Evolutionary conservation across 1,139 yeast genomes (phyloP).

Genomic region (Magnusiomyces suaveolens): DNA sequence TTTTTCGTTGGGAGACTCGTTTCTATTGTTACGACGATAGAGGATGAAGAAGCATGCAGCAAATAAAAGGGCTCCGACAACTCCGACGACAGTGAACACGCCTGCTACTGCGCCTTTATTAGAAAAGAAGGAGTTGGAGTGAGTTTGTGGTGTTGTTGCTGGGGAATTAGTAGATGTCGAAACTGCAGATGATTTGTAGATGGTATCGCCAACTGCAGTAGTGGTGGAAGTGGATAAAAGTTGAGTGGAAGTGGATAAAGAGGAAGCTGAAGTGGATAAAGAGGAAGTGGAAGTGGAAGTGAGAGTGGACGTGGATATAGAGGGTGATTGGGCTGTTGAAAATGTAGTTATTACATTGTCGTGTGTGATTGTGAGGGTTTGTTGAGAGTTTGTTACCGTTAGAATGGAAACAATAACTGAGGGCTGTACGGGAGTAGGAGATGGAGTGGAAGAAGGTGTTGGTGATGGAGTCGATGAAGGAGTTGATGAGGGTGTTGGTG

Average conservation of each 20-base stretch:
- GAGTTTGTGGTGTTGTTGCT: slow-evolving; percentile 33
- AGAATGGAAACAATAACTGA: slow-evolving; percentile 16
- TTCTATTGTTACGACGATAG: slow-evolving; percentile 18
- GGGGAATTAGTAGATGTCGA: slow-evolving; percentile 15
- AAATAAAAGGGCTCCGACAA: slow-evolving; percentile 40
- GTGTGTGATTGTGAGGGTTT: slow-evolving; percentile 16
- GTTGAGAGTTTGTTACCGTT: slow-evolving; percentile 21
- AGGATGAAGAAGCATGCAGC: slow-evolving; percentile 25
- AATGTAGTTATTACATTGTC: slow-evolving; percentile 8
- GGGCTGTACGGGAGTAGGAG: slow-evolving; percentile 13
- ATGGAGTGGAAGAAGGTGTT: slow-evolving; percentile 11
- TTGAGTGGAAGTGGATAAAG: slow-evolving; percentile 3
- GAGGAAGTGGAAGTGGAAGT: slow-evolving; percentile 11
- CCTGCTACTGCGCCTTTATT: slow-evolving; percentile 63
- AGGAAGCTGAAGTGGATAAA: slow-evolving; percentile 13
- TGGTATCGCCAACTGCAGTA: slow-evolving; percentile 6
- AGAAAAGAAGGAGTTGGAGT: slow-evolving; percentile 37
- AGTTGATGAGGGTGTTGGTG: not conserved
- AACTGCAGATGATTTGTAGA: not conserved
- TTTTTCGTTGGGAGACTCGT: slow-evolving; percentile 8
- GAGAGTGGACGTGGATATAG: slow-evolving; percentile 12
- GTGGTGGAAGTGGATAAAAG: slow-evolving; percentile 22
- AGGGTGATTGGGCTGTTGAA: slow-evolving; percentile 12
- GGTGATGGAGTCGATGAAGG: not conserved
- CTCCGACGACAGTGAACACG: slow-evolving; percentile 59